Evolutionary conservation across 768 basidiomycete species (phyloP).

Genomic region (Gyrodon lividus): DNA sequence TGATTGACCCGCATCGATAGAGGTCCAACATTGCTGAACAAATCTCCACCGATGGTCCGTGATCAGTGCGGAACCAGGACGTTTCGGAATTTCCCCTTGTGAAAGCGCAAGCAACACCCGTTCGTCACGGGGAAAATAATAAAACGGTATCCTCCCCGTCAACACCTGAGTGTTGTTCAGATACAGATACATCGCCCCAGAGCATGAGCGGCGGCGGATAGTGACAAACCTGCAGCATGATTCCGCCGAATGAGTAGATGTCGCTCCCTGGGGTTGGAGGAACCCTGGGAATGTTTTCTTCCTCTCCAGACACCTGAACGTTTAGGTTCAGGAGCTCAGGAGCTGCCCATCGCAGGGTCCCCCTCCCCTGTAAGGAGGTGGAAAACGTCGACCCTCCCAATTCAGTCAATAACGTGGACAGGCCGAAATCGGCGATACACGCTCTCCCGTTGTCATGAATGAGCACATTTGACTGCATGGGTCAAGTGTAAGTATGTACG

Average conservation of each 20-base stretch:
- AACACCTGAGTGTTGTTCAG: not conserved
- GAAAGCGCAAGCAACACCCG: not conserved
- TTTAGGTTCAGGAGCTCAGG: slow-evolving; percentile 35
- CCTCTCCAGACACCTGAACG: not conserved
- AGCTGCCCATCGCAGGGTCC: slow-evolving; percentile 52
- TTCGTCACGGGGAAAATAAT: not conserved
- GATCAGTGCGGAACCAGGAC: not conserved
- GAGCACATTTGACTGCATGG: slow-evolving; percentile 42
- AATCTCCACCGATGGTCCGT: slow-evolving; percentile 1
- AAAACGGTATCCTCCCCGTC: slow-evolving; percentile 6
- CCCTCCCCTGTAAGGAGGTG: slow-evolving; percentile 31
- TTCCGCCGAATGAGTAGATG: slow-evolving; percentile 33
- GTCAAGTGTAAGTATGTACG: not conserved
- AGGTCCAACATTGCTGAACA: slow-evolving; percentile 7
- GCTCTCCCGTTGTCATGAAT: slow-evolving; percentile 42
- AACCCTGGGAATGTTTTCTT: not conserved
- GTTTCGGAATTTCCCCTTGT: not conserved
- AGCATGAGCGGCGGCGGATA: slow-evolving; percentile 31
- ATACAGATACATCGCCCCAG: slow-evolving; percentile 40
- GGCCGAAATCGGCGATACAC: slow-evolving; percentile 46
- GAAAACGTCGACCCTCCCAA: slow-evolving; percentile 33
- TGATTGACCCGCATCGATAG: not conserved
- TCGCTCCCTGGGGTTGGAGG: slow-evolving; percentile 34
- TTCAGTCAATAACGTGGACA: slow-evolving; percentile 40
- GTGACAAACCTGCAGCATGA: slow-evolving; percentile 30